Evolutionary conservation across 1,139 yeast species (phyloP), one percentile per base, ranked within the genome.

Genomic region (Sugiyamaella sp.): DNA sequence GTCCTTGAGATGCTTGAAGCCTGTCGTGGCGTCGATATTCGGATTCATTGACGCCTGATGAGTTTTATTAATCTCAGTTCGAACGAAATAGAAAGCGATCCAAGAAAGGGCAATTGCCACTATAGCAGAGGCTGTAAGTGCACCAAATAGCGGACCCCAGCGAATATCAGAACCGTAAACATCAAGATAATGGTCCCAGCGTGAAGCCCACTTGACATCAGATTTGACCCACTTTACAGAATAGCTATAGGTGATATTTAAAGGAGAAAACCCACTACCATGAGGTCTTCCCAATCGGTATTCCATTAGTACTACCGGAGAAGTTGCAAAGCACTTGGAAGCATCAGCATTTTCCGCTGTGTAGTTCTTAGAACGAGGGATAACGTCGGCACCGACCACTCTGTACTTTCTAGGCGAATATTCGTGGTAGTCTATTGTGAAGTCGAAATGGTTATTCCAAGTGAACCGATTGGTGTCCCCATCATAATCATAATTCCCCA

Each of bases 101-200:
- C 85, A 69, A 91, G 89, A 60, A 90, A 82, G 39, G 85, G 76
- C 4, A 95, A 86, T 61, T n/a, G n/a, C n/a, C n/a, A 91, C 78
- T 62, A 88, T 80, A 22, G 89, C 61, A 16, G 90, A 96, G 65
- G 90, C 81, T 56, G 89, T 72, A 8, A 96, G 83, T 61, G 93
- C 89, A 72, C 89, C 89, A 62, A 89, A 74, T 63, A 93, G 80
- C 1, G 97, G 88, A 67, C 89, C 86, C 98, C 98, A 91, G 73
- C 93, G 97, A 63, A 93, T 86, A 69, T 86, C 85, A 52, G 97
- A 95, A 68, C 89, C 95, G 67, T 84, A 86, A 32, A 86, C 95
- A 65, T 89, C 95, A 65, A 93, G 78, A 70, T 93, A 93, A 70
- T 89, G 88, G 71, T 93, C 99, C 99, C 99, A 93, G 75, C 99